Evolutionary conservation across 306 rosid species (phyloP).

Genomic region (Astragalus glycyphyllos): DNA sequence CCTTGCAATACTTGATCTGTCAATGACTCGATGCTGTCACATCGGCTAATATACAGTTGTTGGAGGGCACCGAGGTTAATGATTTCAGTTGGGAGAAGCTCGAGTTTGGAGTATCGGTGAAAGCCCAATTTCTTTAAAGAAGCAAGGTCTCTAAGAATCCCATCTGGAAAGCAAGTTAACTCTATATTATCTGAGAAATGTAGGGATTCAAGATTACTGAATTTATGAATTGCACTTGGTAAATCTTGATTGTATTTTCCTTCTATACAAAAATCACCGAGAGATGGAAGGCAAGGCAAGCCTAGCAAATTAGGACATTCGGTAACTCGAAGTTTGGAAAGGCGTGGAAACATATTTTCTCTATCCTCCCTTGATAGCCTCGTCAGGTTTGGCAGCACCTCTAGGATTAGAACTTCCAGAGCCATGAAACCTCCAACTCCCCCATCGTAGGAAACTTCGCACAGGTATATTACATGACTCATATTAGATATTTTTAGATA

Average conservation of each 20-base stretch:
- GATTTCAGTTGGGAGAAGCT: conserved; percentile 2
- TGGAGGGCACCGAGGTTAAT: background rate
- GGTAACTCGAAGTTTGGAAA: background rate
- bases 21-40: conserved; percentile 7
- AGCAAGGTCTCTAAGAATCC: too few species aligned
- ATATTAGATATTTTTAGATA: background rate
- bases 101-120: background rate
- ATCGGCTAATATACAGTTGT: background rate
- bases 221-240: background rate
- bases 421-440: background rate
- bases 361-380: background rate
- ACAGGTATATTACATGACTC: background rate
- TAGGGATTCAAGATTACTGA: background rate
- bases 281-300: conserved; percentile 1
- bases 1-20: conserved; percentile 10
- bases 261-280: background rate
- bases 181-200: background rate
- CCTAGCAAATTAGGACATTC: background rate
- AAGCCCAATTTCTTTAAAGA: too few species aligned
- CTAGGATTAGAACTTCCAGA: background rate
- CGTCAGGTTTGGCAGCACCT: background rate
- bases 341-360: background rate
- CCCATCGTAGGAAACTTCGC: background rate
- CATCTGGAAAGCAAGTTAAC: too few species aligned
- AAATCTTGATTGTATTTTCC: background rate